These are phyloP conservation scores for Diatrype stigma DNA, from an alignment of 2,329 filamentous ascomycete species.

Conservation along the genomic window DNA sequence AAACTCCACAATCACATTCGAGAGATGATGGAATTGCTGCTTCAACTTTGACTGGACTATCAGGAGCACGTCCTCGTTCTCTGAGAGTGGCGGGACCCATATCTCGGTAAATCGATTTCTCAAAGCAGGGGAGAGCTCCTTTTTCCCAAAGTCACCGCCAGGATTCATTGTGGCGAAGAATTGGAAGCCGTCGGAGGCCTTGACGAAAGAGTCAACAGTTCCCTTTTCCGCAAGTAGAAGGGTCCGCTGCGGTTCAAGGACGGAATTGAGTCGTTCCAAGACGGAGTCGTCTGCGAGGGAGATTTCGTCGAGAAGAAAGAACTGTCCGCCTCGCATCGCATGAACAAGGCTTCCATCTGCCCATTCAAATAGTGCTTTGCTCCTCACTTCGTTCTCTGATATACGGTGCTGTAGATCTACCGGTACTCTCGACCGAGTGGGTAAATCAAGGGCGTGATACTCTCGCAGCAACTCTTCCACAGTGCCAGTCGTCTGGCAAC, in stretches of 20 bases:
- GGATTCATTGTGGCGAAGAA: constrained; percentile 99
- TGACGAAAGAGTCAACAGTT: constrained; percentile 73
- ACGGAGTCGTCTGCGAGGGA: constrained; percentile 97
- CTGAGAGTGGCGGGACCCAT: constrained; percentile 88
- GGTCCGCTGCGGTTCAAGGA: constrained; percentile 82
- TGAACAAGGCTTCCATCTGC: constrained; percentile 88
- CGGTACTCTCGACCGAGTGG: constrained; percentile 43
- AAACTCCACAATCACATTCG: constrained; percentile 74
- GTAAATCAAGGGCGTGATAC: constrained; percentile 51
- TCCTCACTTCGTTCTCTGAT: constrained; percentile 50
- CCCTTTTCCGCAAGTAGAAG: constrained; percentile 94
- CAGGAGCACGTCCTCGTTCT: constrained; percentile 78
- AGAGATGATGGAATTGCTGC: constrained; percentile 50
- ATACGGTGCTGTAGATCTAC: constrained; percentile 44
- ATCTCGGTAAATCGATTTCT: constrained; percentile 98
- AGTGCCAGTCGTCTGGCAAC: constrained; percentile 35
- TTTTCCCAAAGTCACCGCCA: constrained; percentile 96
- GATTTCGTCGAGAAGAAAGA: constrained; percentile 95
- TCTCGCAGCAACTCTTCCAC: constrained; percentile 53
- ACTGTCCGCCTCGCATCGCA: constrained; percentile 84
- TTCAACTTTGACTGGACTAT: constrained; percentile 77
- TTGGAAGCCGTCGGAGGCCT: constrained; percentile 76
- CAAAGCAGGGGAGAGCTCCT: constrained; percentile 90
- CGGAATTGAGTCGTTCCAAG: constrained; percentile 91
- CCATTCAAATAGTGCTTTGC: constrained; percentile 93